These are phyloP conservation scores for Cryphonectria radicalis DNA, from an alignment of 2,329 filamentous ascomycete species.

Conservation along the genomic window DNA sequence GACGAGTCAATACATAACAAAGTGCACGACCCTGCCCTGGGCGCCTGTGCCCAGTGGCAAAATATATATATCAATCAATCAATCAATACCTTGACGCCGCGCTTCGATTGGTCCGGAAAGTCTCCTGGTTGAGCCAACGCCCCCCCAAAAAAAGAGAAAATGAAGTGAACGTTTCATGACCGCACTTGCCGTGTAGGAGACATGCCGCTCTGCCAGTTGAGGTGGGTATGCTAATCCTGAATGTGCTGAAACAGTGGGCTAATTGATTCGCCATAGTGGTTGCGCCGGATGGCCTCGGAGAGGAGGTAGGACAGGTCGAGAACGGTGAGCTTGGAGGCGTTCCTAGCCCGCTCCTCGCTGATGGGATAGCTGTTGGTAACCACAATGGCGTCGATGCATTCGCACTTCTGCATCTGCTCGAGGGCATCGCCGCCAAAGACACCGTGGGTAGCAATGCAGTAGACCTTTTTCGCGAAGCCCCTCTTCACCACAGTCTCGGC, in stretches of 20 bases:
- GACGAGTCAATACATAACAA: constrained; percentile 23
- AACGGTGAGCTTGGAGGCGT: constrained; percentile 81
- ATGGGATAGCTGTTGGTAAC: constrained; percentile 99
- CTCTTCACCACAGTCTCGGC: constrained; percentile 96
- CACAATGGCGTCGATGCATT: constrained; percentile 91
- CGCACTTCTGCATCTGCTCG: constrained; percentile 86
- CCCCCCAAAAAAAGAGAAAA: neutral
- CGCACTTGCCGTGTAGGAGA: constrained; percentile 3
- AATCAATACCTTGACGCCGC: constrained; percentile 28
- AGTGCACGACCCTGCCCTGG: constrained; percentile 16
- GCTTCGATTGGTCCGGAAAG: constrained; percentile 17
- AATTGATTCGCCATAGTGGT: constrained; percentile 92
- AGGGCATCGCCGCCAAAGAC: constrained; percentile 90
- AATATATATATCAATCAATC: neutral
- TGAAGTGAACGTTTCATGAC: constrained; percentile 8
- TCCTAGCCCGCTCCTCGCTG: constrained; percentile 69
- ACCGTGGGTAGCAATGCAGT: constrained; percentile 96
- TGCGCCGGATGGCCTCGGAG: constrained; percentile 90
- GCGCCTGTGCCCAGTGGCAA: constrained; percentile 12
- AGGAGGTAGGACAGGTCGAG: constrained; percentile 88
- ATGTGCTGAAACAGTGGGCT: constrained; percentile 71
- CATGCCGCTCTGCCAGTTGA: neutral
- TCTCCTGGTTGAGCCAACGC: constrained; percentile 6
- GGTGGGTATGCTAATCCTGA: constrained; percentile 49
- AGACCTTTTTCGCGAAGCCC: constrained; percentile 89